phyloP scores from a whole-genome alignment of 148 eudicot species.

The Agrostemma githago region DNA sequence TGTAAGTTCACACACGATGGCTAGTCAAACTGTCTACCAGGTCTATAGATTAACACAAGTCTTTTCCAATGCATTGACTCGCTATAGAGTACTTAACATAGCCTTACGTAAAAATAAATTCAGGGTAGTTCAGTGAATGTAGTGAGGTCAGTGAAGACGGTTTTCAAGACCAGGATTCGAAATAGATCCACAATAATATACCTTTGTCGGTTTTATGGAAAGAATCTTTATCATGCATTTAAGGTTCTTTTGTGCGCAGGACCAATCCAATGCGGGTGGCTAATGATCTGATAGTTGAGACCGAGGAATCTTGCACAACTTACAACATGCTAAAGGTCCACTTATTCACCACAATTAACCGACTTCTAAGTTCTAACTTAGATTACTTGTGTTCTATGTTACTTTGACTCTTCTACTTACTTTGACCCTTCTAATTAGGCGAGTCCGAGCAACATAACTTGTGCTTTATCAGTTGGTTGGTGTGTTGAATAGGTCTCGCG shows the following conservation, averaged over 20 bases:
- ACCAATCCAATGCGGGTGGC: conserved; percentile 65
- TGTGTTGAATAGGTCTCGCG: conserved; percentile 58
- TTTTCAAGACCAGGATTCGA: too few species aligned
- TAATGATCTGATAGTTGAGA: conserved; percentile 44
- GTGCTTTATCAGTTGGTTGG: background rate
- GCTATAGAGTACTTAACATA: too few species aligned
- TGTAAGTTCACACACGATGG: background rate
- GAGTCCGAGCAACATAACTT: too few species aligned
- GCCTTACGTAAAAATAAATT: too few species aligned
- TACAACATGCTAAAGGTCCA: conserved; percentile 89
- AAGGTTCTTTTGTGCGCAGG: conserved; percentile 37
- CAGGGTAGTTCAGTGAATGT: background rate
- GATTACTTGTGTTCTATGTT: background rate
- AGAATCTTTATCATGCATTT: background rate
- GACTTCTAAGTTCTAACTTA: conserved; percentile 2
- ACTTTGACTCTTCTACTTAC: too few species aligned
- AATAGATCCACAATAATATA: too few species aligned
- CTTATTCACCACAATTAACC: background rate
- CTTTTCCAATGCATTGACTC: too few species aligned
- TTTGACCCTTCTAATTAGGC: too few species aligned
- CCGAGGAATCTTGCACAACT: conserved; percentile 87
- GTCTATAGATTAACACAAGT: too few species aligned
- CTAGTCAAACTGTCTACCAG: too few species aligned
- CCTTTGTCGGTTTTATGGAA: too few species aligned
- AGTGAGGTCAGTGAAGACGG: background rate